Evolutionary conservation across 805 yeast genomes (phyloP), one percentile per base, ranked within the genome.

Genomic region (Zygoascus bituminiphila): DNA sequence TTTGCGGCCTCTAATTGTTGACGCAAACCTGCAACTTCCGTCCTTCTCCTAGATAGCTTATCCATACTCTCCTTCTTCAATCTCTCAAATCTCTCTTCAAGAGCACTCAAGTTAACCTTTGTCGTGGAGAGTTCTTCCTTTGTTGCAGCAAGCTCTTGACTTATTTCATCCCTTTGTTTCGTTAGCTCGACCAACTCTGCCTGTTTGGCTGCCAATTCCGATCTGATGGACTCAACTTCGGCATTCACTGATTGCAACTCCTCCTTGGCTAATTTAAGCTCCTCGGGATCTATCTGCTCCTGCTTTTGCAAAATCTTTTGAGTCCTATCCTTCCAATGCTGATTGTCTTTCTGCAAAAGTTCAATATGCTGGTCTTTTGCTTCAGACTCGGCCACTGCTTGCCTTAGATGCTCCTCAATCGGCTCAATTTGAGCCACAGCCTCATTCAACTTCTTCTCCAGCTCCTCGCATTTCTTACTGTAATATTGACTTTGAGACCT

Each of bases 251-350:
- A 15, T 17, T 42, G 42, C 5, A 43, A 12, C 12, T 33, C 33
- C 9, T 45, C 50, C 45, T 49, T 49, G 12, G 48, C 51, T 48
- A 45, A 45, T 12, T 37, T 39, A 31, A 62, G 51, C 51, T 74
- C 77, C 4, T 60, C 69, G 5, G 79, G 77, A 58, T 74, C 78
- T 46, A 74, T 61, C 15, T 74, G 70, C 45, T 73, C 73, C 50
- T 69, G 70, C 46, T 69, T 73, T 47, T 67, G 68, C 52, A 75
- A 51, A 40, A 76, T 62, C 46, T 73, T 75, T 46, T 74, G 74
- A 5, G 78, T 64, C 51, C 79, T 72, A 12, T 63, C 66, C 62
- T 77, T 78, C 79, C 86, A 77, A 21, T 78, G 69, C n/a, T 74
- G 75, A 46, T 72, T 70, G 51, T 84, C 87, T 52, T 77, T 78